Evolutionary conservation across 2,329 filamentous ascomycete species (phyloP).

Genomic region (Fusarium sp.): DNA sequence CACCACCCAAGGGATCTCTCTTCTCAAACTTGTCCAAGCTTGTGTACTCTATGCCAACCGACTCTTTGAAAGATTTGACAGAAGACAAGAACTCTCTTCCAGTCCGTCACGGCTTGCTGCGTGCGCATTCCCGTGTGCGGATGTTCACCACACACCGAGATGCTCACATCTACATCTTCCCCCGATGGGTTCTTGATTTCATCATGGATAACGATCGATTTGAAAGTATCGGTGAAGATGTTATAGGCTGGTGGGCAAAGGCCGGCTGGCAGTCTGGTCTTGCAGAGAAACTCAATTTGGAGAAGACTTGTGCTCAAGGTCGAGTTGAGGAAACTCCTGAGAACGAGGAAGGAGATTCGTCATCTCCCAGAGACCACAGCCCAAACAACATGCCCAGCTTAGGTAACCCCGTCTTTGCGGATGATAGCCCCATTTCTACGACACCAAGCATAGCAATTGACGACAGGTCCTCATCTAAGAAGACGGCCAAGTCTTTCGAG

Average conservation of each 20-base stretch:
- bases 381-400: slow-evolving; percentile 34
- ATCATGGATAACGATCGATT: slow-evolving; percentile 83
- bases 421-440: background rate
- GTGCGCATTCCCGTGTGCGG: slow-evolving; percentile 79
- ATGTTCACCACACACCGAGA: slow-evolving; percentile 89
- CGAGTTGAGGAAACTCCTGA: slow-evolving; percentile 56
- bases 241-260: slow-evolving; percentile 96
- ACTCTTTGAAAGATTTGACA: slow-evolving; percentile 86
- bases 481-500: slow-evolving; percentile 38
- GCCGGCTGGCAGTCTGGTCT: slow-evolving; percentile 89
- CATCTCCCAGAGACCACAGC: slow-evolving; percentile 47
- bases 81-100: slow-evolving; percentile 81
- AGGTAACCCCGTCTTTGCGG: slow-evolving; percentile 3
- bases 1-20: slow-evolving; percentile 69
- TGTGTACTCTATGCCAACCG: slow-evolving; percentile 88
- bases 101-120: slow-evolving; percentile 80
- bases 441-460: slow-evolving; percentile 18
- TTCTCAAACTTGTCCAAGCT: slow-evolving; percentile 79
- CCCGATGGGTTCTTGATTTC: slow-evolving; percentile 90
- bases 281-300: slow-evolving; percentile 80
- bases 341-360: slow-evolving; percentile 49
- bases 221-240: slow-evolving; percentile 90
- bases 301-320: slow-evolving; percentile 67
- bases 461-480: slow-evolving; percentile 15
- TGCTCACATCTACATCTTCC: slow-evolving; percentile 94